These are phyloP conservation scores for Fusarium sp. DNA, from an alignment of 2,329 filamentous ascomycete species.

Conservation along the genomic window DNA sequence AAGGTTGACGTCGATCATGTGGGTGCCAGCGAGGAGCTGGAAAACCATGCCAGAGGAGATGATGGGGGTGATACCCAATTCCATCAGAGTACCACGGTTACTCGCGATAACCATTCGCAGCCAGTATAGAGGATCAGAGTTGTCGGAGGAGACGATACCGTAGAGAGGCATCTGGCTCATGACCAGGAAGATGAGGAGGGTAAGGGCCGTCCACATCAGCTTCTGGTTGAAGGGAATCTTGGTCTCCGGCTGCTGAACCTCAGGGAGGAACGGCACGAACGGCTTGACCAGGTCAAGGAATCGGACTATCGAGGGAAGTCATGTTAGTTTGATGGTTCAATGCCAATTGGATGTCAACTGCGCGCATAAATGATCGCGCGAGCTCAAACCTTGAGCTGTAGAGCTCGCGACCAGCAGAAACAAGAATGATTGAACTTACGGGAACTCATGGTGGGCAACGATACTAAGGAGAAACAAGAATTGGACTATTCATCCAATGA, in stretches of 20 bases:
- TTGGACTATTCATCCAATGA: conserved; percentile 56
- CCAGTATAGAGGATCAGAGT: conserved; percentile 99
- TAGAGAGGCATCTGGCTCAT: conserved; percentile 99
- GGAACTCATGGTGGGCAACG: conserved; percentile 65
- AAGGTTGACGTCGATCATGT: conserved; percentile 99
- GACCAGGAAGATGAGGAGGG: conserved; percentile 97
- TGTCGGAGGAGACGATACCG: conserved; percentile 98
- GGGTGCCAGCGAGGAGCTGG: conserved; percentile 98
- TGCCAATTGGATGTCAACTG: conserved; percentile 43
- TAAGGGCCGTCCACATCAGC: conserved; percentile 94
- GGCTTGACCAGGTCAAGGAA: conserved; percentile 99
- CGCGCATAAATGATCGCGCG: conserved; percentile 34
- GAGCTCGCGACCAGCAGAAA: conserved; percentile 34
- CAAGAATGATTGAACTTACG: conserved; percentile 56
- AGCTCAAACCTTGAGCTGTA: conserved; percentile 27
- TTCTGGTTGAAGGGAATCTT: conserved; percentile 99
- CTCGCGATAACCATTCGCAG: conserved; percentile 99
- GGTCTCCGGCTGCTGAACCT: conserved; percentile 98
- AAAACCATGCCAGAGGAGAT: conserved; percentile 99
- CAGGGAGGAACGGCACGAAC: conserved; percentile 98
- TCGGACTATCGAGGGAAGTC: conserved; percentile 73
- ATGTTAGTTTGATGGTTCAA: conserved; percentile 23
- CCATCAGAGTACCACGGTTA: conserved; percentile 97
- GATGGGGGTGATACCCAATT: conserved; percentile 96
- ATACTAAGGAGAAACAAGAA: conserved; percentile 50